Conservation (phyloP, 1,139 yeast species). For the Pichia sp. region DNA sequence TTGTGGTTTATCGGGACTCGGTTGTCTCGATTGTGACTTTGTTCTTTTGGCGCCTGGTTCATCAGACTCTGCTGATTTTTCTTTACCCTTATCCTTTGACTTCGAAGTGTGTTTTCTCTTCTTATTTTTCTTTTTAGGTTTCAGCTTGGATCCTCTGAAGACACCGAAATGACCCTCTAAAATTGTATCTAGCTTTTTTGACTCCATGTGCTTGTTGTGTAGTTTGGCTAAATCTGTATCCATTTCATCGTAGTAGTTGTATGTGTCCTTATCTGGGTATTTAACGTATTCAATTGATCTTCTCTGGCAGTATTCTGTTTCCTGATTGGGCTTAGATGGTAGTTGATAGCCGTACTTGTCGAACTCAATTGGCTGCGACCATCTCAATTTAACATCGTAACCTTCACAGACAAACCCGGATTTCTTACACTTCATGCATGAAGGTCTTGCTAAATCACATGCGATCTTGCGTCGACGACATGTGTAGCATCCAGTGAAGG, state of each 20-base stretch:
- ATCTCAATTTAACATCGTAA: conserved; percentile 73
- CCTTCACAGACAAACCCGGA: conserved; percentile 74
- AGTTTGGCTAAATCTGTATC: conserved; percentile 66
- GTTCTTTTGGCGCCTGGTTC: not conserved
- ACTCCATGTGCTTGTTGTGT: conserved; percentile 47
- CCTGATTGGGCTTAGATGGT: conserved; percentile 33
- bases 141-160: conserved; percentile 42
- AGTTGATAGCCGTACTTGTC: conserved; percentile 33
- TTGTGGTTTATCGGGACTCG: not conserved
- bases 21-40: not conserved
- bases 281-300: conserved; percentile 74
- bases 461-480: conserved; percentile 59
- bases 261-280: conserved; percentile 59
- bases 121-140: conserved; percentile 4
- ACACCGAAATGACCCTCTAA: conserved; percentile 84
- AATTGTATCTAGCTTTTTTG: conserved; percentile 48
- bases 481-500: conserved; percentile 58
- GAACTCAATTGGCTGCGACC: conserved; percentile 48
- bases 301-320: conserved; percentile 57
- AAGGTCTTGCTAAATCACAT: conserved; percentile 55
- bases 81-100: not conserved
- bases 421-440: conserved; percentile 51
- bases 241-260: conserved; percentile 78
- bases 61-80: not conserved
- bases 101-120: not conserved